Conservation (phyloP, 192 early-diverging fungal genomes). For the Coemansia sp. region DNA sequence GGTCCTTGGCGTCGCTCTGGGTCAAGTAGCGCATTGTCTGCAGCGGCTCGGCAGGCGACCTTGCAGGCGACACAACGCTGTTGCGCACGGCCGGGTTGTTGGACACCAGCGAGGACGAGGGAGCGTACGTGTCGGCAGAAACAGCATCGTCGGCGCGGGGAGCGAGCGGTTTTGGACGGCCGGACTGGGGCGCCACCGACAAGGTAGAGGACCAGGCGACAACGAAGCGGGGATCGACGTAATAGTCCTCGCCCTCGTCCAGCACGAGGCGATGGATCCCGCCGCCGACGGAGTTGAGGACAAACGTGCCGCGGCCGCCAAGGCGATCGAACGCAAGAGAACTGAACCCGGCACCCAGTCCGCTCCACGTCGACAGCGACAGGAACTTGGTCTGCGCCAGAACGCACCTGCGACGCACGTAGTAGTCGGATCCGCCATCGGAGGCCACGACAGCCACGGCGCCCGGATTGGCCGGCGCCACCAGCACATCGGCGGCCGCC, state of each 20-base stretch:
- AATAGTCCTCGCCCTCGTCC: conserved; percentile 67
- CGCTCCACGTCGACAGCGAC: conserved; percentile 34
- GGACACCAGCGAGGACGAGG: conserved; percentile 25
- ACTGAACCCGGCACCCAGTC: conserved; percentile 46
- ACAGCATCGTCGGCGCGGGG: background rate
- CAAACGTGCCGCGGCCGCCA: conserved; percentile 66
- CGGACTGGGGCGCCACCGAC: conserved; percentile 24
- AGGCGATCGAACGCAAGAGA: conserved; percentile 63
- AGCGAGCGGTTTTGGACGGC: conserved; percentile 17
- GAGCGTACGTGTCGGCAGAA: background rate
- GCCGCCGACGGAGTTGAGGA: conserved; percentile 61
- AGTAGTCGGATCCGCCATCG: conserved; percentile 59
- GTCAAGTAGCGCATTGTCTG: conserved; percentile 20
- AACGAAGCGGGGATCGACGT: conserved; percentile 67
- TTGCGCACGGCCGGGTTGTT: conserved; percentile 28
- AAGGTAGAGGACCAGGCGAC: conserved; percentile 43
- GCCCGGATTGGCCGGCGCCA: conserved; percentile 63
- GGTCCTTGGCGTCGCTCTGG: background rate
- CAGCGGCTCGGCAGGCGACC: conserved; percentile 31
- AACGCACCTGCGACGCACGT: conserved; percentile 63
- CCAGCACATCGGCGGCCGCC: conserved; percentile 63
- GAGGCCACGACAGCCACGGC: conserved; percentile 66
- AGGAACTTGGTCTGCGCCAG: conserved; percentile 57
- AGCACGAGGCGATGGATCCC: conserved; percentile 69
- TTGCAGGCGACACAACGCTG: conserved; percentile 21